Evolutionary conservation across 1,139 yeast genomes (phyloP).

Genomic region (Saccharomyces pastorianus): DNA sequence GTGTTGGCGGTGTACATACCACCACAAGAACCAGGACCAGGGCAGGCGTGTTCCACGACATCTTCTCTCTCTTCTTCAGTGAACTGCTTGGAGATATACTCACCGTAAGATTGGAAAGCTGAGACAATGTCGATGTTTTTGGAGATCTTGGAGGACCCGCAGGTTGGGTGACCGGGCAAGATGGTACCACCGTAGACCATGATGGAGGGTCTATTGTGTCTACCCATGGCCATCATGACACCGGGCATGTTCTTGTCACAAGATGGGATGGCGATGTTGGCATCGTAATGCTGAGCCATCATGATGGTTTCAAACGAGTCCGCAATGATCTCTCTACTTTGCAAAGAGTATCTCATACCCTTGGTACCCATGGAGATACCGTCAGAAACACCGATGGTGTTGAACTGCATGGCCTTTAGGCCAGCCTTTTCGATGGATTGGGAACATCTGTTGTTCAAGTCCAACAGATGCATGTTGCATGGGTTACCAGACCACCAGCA

Average conservation of each 20-base stretch:
- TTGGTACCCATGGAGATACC: conserved; percentile 95
- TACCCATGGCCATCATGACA: conserved; percentile 93
- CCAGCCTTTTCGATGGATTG: conserved; percentile 78
- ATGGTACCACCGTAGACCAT: conserved; percentile 98
- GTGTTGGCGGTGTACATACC: conserved; percentile 99
- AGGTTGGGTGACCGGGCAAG: conserved; percentile 71
- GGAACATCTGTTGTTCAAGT: conserved; percentile 67
- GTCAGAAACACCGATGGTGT: conserved; percentile 91
- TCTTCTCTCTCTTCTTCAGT: conserved; percentile 73
- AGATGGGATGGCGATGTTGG: conserved; percentile 84
- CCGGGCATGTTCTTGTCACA: conserved; percentile 99
- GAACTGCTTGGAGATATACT: conserved; percentile 69
- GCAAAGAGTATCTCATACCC: conserved; percentile 93
- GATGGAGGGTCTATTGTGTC: conserved; percentile 92
- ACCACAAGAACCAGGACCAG: conserved; percentile 99
- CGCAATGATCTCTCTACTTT: conserved; percentile 89
- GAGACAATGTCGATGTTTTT: conserved; percentile 79
- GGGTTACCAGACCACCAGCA: conserved; percentile 99
- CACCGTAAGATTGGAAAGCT: conserved; percentile 97
- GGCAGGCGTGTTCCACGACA: conserved; percentile 86
- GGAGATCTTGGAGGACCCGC: conserved; percentile 55
- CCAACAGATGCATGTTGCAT: conserved; percentile 91
- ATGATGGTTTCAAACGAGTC: conserved; percentile 90
- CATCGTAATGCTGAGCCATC: conserved; percentile 94
- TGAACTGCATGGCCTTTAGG: conserved; percentile 89